Conservation (phyloP, 1,284 basidiomycete genomes). For the Cystobasidiaceae sp. region DNA sequence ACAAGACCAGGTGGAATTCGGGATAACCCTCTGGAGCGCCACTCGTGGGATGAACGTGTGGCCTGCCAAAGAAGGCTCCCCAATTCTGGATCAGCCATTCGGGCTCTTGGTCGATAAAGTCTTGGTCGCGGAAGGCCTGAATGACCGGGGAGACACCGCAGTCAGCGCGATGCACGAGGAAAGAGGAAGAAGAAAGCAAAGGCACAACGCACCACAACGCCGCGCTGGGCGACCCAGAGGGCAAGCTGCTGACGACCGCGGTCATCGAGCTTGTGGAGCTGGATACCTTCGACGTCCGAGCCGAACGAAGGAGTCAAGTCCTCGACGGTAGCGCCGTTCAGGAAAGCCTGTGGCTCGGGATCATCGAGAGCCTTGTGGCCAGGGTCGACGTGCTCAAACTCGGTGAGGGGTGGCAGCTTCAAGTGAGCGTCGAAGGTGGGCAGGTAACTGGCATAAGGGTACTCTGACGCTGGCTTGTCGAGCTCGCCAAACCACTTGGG, state of each 20-base stretch:
- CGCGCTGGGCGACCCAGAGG: slow-evolving; percentile 71
- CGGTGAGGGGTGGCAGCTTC: slow-evolving; percentile 61
- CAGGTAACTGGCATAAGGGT: slow-evolving; percentile 62
- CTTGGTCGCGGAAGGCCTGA: slow-evolving; percentile 55
- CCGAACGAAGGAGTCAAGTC: slow-evolving; percentile 70
- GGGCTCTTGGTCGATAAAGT: slow-evolving; percentile 63
- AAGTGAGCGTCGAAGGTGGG: slow-evolving; percentile 58
- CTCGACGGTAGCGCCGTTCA: slow-evolving; percentile 36
- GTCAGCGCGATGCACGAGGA: not conserved
- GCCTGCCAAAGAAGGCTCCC: slow-evolving; percentile 53
- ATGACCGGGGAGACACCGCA: not conserved
- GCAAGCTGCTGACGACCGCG: slow-evolving; percentile 68
- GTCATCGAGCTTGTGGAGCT: slow-evolving; percentile 59
- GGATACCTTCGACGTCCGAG: slow-evolving; percentile 65
- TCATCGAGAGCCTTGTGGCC: slow-evolving; percentile 58
- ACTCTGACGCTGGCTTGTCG: slow-evolving; percentile 40
- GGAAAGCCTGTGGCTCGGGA: slow-evolving; percentile 28
- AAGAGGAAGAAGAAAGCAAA: slow-evolving; percentile 49
- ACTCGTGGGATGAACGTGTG: slow-evolving; percentile 74
- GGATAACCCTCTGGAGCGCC: slow-evolving; percentile 66
- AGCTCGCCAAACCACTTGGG: slow-evolving; percentile 10
- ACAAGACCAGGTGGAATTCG: slow-evolving; percentile 71
- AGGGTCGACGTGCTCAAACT: slow-evolving; percentile 70
- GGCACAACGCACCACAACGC: slow-evolving; percentile 54
- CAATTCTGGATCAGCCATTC: slow-evolving; percentile 64